These are phyloP conservation scores for Ustilago lituana DNA, from an alignment of 1,284 basidiomycete species.

Conservation along the genomic window DNA sequence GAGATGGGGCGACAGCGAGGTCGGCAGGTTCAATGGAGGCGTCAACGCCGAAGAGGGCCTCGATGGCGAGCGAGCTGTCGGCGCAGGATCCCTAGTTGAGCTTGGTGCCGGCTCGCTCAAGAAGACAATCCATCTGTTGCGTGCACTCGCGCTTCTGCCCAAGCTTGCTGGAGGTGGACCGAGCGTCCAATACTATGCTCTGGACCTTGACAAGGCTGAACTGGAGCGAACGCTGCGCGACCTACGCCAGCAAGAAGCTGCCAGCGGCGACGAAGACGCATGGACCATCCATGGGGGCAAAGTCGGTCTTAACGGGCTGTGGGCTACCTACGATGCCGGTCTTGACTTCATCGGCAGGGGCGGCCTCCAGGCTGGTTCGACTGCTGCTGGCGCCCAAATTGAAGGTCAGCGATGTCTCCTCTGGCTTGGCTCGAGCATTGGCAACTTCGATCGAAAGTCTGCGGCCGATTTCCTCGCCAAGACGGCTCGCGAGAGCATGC, in stretches of 20 bases:
- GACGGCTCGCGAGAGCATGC: constrained; percentile 74
- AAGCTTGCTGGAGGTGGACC: constrained; percentile 65
- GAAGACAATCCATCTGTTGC: constrained; percentile 82
- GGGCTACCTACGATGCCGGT: constrained; percentile 88
- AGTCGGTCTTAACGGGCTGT: constrained; percentile 73
- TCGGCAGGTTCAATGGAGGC: constrained; percentile 77
- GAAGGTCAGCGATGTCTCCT: constrained; percentile 70
- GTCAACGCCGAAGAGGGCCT: constrained; percentile 71
- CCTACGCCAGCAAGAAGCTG: constrained; percentile 69
- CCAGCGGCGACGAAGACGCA: constrained; percentile 72
- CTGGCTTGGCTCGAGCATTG: constrained; percentile 93
- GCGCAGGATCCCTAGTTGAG: constrained; percentile 50
- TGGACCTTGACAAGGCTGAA: constrained; percentile 88
- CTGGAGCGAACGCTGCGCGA: constrained; percentile 81
- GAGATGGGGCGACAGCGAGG: constrained; percentile 74
- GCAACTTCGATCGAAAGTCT: constrained; percentile 82
- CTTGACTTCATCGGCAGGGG: constrained; percentile 70
- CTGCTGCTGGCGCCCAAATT: constrained; percentile 19
- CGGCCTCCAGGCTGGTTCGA: constrained; percentile 62
- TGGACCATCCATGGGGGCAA: constrained; percentile 58
- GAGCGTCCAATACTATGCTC: constrained; percentile 86
- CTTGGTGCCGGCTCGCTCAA: constrained; percentile 58
- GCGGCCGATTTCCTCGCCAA: constrained; percentile 80
- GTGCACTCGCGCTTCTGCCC: constrained; percentile 72
- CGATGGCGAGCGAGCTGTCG: constrained; percentile 68